phyloP scores from a whole-genome alignment of 2,329 filamentous ascomycete species.

The Fusarium torreyae region DNA sequence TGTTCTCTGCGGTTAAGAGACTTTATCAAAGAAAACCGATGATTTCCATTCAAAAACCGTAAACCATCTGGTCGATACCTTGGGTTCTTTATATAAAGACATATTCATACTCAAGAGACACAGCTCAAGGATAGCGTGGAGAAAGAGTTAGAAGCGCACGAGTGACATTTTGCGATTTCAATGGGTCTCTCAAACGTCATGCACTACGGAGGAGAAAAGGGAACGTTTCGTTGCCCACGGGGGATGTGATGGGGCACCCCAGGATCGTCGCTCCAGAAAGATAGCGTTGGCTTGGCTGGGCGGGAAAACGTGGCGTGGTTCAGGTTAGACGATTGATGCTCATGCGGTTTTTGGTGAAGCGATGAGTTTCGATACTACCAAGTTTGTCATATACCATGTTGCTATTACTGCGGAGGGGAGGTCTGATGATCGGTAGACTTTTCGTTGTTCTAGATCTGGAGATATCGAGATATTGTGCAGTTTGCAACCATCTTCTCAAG shows the following conservation, averaged over 20 bases:
- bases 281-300: conserved; percentile 8
- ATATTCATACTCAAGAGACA: not conserved
- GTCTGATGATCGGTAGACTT: too few species aligned
- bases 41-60: conserved; percentile 7
- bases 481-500: too few species aligned
- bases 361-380: not conserved
- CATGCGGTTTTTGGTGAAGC: not conserved
- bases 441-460: too few species aligned
- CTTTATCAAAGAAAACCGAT: conserved; percentile 6
- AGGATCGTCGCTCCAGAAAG: conserved; percentile 39
- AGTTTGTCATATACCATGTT: not conserved
- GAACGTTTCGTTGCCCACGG: conserved; percentile 25
- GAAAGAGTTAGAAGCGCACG: conserved; percentile 48
- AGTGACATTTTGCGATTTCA: conserved; percentile 40
- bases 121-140: conserved; percentile 39
- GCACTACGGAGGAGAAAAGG: conserved; percentile 16
- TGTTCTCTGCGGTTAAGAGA: not conserved
- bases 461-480: too few species aligned
- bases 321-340: not conserved
- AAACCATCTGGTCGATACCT: not conserved
- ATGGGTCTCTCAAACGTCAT: conserved; percentile 46
- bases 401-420: not conserved
- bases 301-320: conserved; percentile 26
- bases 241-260: conserved; percentile 36
- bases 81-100: conserved; percentile 41